Evolutionary conservation across 176 grass and related monocot genomes (phyloP).

Genomic region (Musa beccarii): DNA sequence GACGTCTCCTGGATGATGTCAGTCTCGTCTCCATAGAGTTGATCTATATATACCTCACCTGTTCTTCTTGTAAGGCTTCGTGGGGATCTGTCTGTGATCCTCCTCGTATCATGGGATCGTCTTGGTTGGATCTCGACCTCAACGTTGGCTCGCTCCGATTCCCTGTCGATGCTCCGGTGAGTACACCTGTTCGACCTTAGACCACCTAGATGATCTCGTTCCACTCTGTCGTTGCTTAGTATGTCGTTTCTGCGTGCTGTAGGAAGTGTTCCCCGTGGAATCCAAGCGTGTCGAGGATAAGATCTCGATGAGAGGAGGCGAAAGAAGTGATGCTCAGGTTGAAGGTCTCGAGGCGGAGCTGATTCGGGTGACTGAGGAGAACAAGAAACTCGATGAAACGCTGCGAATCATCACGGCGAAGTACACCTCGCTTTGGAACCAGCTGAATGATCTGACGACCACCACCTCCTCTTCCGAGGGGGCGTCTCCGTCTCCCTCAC

Average conservation of each 20-base stretch:
- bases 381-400: slow-evolving; percentile 39
- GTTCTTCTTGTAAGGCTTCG: background rate
- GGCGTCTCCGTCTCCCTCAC: slow-evolving; percentile 49
- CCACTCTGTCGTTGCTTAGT: too few relatives aligned
- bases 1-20: background rate
- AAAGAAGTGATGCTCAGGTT: slow-evolving; percentile 11
- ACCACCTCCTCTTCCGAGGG: slow-evolving; percentile 39
- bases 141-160: background rate
- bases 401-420: slow-evolving; percentile 33
- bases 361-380: slow-evolving; percentile 51
- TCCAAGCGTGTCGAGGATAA: background rate
- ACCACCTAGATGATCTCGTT: too few relatives aligned
- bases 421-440: slow-evolving; percentile 40
- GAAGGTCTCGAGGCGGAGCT: slow-evolving; percentile 44
- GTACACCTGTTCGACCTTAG: too few relatives aligned
- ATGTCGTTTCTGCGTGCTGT: too few relatives aligned
- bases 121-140: background rate
- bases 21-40: too few relatives aligned
- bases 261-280: too few relatives aligned
- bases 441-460: slow-evolving; percentile 42
- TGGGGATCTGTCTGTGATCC: too few relatives aligned
- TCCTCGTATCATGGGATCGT: background rate
- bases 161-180: too few relatives aligned
- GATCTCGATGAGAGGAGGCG: background rate
- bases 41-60: background rate